These are phyloP conservation scores for Carpinus fangiana DNA, from an alignment of 306 rosid species.

Conservation along the genomic window DNA sequence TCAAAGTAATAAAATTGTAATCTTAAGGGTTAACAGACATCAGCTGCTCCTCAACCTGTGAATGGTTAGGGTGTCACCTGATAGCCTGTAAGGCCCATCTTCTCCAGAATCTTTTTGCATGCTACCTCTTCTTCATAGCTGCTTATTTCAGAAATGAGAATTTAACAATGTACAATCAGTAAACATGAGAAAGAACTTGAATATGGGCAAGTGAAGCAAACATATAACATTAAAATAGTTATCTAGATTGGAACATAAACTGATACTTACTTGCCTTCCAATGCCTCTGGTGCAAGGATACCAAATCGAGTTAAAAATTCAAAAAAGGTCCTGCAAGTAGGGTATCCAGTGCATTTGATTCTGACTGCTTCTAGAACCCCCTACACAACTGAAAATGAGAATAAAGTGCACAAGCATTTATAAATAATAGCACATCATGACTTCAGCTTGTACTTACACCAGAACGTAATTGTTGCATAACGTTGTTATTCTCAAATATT, in stretches of 20 bases:
- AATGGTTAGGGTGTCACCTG: conserved; percentile 60
- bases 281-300: conserved; percentile 77
- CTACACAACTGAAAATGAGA: conserved; percentile 48
- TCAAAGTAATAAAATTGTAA: conserved; percentile 15
- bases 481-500: conserved; percentile 64
- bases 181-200: conserved; percentile 20
- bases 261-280: conserved; percentile 66
- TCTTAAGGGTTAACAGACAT: conserved; percentile 8
- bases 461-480: conserved; percentile 79
- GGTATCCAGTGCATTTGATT: conserved; percentile 94
- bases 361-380: conserved; percentile 97
- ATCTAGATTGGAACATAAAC: conserved; percentile 5
- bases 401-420: conserved; percentile 34
- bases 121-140: conserved; percentile 70
- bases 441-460: conserved; percentile 69
- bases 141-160: conserved; percentile 38
- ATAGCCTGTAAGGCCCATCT: conserved; percentile 67
- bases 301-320: conserved; percentile 66
- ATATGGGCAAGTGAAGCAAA: conserved; percentile 17
- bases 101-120: conserved; percentile 64
- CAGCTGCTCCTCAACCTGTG: conserved; percentile 12
- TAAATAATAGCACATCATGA: conserved; percentile 16
- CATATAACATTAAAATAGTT: conserved; percentile 1
- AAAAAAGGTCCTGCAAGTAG: conserved; percentile 68
- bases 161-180: conserved; percentile 24